phyloP scores from a whole-genome alignment of 257 asterid species.

The Agastache rugosa region DNA sequence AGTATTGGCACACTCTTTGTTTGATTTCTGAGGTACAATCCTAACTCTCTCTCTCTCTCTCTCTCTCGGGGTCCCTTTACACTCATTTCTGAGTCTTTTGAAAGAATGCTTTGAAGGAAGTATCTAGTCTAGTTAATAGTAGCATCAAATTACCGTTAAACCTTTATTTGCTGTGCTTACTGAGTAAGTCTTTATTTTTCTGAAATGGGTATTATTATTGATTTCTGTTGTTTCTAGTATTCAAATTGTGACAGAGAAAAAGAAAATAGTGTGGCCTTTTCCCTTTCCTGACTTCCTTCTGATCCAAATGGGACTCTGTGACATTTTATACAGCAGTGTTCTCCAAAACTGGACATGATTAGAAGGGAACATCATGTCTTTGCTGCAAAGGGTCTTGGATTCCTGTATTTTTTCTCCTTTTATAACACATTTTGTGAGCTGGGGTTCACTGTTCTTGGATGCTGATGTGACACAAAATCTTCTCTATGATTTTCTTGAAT shows the following conservation, averaged over 20 bases:
- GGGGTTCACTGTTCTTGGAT: conserved; percentile 15
- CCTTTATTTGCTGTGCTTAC: conserved; percentile 26
- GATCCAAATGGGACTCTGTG: not conserved
- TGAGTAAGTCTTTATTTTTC: conserved; percentile 25
- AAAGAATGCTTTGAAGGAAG: conserved; percentile 25
- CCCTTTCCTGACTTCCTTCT: conserved; percentile 3
- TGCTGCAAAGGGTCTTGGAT: not conserved
- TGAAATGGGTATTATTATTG: conserved; percentile 35
- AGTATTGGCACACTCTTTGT: conserved; percentile 31
- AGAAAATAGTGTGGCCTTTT: conserved; percentile 26
- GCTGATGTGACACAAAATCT: not conserved
- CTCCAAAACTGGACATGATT: not conserved
- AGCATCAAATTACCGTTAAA: conserved; percentile 23
- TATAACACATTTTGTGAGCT: not conserved
- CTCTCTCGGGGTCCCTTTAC: conserved; percentile 30
- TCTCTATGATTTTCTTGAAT: not conserved
- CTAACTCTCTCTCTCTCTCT: conserved; percentile 18
- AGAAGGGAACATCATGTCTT: not conserved
- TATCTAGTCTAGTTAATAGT: not conserved
- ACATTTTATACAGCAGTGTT: not conserved
- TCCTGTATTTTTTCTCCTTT: not conserved
- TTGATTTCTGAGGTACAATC: conserved; percentile 52
- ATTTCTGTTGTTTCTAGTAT: conserved; percentile 35
- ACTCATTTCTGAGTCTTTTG: conserved; percentile 30
- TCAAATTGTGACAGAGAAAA: conserved; percentile 38